Evolutionary conservation across 2,329 filamentous ascomycete genomes (phyloP), one percentile per base, ranked within the genome.

Genomic region (Neophaeococcomyces mojaviensis): DNA sequence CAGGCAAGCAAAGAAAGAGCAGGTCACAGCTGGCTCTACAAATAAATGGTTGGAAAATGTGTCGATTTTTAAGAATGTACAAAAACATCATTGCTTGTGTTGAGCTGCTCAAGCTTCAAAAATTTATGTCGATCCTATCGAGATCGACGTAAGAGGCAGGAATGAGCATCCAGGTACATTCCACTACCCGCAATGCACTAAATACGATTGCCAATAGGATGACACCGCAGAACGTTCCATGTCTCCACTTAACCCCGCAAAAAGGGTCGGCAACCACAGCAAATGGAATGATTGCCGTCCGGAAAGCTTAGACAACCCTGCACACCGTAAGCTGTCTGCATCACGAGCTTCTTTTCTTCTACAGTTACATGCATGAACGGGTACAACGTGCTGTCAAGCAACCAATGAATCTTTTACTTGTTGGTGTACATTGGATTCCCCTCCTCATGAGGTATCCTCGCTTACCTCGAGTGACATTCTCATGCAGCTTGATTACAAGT

Each of bases 311-410:
- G 10, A 28, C 10, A 28, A 6, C 24, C 24, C 24, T 28, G 24
- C 24, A 28, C 10, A 5, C 5, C 24, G 24, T 28, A 10, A 28
- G 24, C 24, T 28, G 10, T 19, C 35, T n/a, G 5, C 13, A 5
- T 19, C 13, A n/a, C 13, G 20, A 39, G 37, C 19, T 39, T 39
- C 5, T 39, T 7, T 18, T 15, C 32, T n/a, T 24, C 13, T 39
- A 39, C 37, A 39, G 10, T n/a, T 16, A 38, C 37, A 39, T 39
- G 37, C 37, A 24, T 24, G 37, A 18, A 28, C 20, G 37, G 37
- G 26, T 18, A 39, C 20, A 39, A 28, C 37, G 10, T 39, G 16
- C 19, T 20, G 9, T 12, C 6, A 12, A 20, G n/a, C 9, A 38
- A 22, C n/a, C 35, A 18, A 20, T 38, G 9, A 20, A 16, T 16